Percentiles rank a stretch among this genome's conserved stretches.
Conservation (phyloP, 345 rosid species). For the Eucalyptus polybractea region DNA sequence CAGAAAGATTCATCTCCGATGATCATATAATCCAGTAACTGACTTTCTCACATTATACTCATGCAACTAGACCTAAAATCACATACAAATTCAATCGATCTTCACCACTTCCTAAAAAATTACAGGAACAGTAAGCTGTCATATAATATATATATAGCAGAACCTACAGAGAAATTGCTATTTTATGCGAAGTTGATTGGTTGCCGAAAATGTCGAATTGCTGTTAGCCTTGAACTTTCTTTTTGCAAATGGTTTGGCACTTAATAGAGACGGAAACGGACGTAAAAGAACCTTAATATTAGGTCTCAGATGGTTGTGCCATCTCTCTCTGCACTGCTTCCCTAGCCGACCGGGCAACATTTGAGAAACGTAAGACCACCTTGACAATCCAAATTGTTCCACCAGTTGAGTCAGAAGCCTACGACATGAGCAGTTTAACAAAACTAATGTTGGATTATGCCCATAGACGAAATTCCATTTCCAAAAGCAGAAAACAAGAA, state of each 20-base stretch:
- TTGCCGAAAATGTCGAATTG: not conserved
- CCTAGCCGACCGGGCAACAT: constrained; percentile 81
- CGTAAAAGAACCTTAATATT: constrained; percentile 53
- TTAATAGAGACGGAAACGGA: not conserved
- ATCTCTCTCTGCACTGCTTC: constrained; percentile 93
- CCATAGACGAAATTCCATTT: not conserved
- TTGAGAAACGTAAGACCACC: constrained; percentile 77
- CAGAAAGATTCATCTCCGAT: not conserved
- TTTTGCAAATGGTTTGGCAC: not conserved
- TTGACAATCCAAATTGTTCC: constrained; percentile 48
- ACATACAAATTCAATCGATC: not conserved
- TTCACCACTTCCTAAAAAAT: not conserved
- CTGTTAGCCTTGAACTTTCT: not conserved
- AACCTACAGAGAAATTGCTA: not conserved
- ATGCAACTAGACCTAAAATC: not conserved
- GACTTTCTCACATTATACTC: not conserved
- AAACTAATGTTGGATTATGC: not conserved
- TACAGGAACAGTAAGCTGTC: not conserved
- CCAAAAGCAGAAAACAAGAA: not conserved
- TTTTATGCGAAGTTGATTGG: not conserved
- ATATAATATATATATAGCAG: not conserved
- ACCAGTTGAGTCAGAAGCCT: constrained; percentile 60
- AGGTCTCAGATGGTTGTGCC: constrained; percentile 93
- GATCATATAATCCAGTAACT: not conserved
- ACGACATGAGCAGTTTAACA: not conserved